Conservation (phyloP, 2,329 filamentous ascomycete species). For the Sporothrix pseudoabietina region DNA sequence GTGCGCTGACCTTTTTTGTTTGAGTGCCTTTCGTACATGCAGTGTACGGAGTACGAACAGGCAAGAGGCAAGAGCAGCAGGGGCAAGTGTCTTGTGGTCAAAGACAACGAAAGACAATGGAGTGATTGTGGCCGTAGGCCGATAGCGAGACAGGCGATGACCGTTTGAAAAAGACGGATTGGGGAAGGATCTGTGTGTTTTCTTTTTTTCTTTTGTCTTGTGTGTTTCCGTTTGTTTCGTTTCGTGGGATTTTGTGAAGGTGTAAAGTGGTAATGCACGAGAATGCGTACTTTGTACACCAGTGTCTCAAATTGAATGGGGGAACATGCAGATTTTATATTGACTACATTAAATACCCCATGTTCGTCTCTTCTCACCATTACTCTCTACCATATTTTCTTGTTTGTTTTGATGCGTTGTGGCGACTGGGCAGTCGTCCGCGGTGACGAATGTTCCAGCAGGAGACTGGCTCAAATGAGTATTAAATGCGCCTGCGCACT, state of each 20-base stretch:
- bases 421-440: constrained; percentile 19
- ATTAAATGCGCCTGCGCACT: not conserved
- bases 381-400: not conserved
- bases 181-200: constrained; percentile 10
- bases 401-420: constrained; percentile 21
- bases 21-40: not conserved
- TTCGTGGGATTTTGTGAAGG: not conserved
- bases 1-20: constrained; percentile 21
- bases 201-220: not conserved
- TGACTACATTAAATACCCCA: not conserved
- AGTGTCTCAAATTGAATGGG: not conserved
- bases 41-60: not conserved
- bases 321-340: constrained; percentile 16
- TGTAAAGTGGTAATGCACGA: not conserved
- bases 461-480: not conserved
- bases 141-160: not conserved
- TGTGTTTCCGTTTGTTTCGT: constrained; percentile 2
- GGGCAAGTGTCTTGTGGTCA: not conserved
- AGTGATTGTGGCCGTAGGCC: constrained; percentile 6
- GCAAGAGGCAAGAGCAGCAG: too few species aligned
- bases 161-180: constrained; percentile 9
- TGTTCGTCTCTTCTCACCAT: not conserved
- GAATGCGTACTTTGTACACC: not conserved
- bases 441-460: not conserved
- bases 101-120: constrained; percentile 17